These are phyloP conservation scores for Coniferiporia sulphurascens DNA, from an alignment of 1,284 basidiomycete species.

Conservation along the genomic window DNA sequence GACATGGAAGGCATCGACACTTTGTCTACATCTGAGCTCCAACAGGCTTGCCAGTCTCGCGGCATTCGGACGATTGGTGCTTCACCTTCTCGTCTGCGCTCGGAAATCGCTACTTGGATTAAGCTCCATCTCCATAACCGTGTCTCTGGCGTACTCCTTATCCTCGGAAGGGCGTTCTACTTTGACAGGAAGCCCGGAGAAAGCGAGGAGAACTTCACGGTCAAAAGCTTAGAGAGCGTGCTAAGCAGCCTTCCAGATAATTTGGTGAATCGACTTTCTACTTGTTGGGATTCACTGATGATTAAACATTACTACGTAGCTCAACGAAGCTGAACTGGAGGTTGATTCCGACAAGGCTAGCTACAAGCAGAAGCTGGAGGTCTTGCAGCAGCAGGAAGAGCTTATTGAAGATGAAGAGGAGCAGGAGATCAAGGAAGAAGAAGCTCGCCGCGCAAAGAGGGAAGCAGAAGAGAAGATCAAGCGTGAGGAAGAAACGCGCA, in stretches of 20 bases:
- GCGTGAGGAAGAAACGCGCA: slow-evolving; percentile 58
- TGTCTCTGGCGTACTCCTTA: slow-evolving; percentile 90
- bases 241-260: slow-evolving; percentile 93
- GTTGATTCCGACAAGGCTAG: slow-evolving; percentile 91
- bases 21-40: slow-evolving; percentile 86
- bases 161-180: slow-evolving; percentile 92
- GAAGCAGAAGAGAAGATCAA: slow-evolving; percentile 62
- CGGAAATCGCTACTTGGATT: slow-evolving; percentile 94
- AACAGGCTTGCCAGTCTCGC: slow-evolving; percentile 90
- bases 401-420: slow-evolving; percentile 99
- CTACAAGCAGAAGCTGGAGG: slow-evolving; percentile 98
- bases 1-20: slow-evolving; percentile 86
- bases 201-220: slow-evolving; percentile 70
- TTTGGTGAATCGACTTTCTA: slow-evolving; percentile 52
- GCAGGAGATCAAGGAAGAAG: slow-evolving; percentile 95
- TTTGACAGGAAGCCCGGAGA: slow-evolving; percentile 77
- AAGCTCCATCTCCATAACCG: slow-evolving; percentile 83
- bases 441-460: slow-evolving; percentile 80
- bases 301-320: slow-evolving; percentile 37
- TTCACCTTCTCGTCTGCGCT: slow-evolving; percentile 78
- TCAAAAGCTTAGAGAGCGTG: slow-evolving; percentile 81
- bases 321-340: slow-evolving; percentile 95
- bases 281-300: neutral
- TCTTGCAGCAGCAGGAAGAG: slow-evolving; percentile 97
- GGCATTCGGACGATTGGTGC: slow-evolving; percentile 88